A percentile compares a stretch with the other conserved stretches of the same genome.
Conservation (phyloP, 75 land plant genomes). For the Sequoia sempervirens region DNA sequence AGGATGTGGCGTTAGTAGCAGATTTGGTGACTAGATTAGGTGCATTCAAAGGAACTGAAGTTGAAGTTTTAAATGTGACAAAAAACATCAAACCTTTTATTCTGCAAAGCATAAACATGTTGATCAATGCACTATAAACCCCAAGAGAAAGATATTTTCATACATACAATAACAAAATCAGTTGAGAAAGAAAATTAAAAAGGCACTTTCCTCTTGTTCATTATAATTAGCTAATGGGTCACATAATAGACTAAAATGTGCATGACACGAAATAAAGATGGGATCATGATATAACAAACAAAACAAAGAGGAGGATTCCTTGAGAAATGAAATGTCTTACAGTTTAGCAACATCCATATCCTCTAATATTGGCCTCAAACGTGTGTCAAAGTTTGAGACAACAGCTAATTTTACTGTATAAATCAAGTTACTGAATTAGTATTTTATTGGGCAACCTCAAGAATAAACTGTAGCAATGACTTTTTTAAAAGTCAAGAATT, state of each 20-base stretch:
- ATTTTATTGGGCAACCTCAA: neutral
- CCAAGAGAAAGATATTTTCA: neutral
- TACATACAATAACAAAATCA: neutral
- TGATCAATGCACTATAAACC: neutral
- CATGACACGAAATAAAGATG: neutral
- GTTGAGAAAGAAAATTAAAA: neutral
- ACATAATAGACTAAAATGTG: neutral
- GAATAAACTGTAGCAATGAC: neutral
- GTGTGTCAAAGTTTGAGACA: slow-evolving; percentile 92
- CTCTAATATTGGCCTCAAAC: slow-evolving; percentile 74
- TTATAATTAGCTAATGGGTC: neutral
- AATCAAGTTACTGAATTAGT: neutral
- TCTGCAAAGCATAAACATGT: neutral
- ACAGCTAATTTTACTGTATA: slow-evolving; percentile 84
- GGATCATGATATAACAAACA: neutral
- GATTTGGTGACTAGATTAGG: neutral
- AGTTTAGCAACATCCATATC: slow-evolving; percentile 70
- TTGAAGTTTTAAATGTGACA: neutral
- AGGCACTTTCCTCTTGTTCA: neutral
- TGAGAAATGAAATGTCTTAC: slow-evolving; percentile 37
- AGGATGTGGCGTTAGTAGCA: neutral
- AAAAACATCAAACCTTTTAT: neutral
- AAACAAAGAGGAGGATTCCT: neutral
- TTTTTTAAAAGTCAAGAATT: neutral
- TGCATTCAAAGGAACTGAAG: neutral